These are phyloP conservation scores for Amanita rimosa DNA, from an alignment of 768 basidiomycete species.

Conservation along the genomic window DNA sequence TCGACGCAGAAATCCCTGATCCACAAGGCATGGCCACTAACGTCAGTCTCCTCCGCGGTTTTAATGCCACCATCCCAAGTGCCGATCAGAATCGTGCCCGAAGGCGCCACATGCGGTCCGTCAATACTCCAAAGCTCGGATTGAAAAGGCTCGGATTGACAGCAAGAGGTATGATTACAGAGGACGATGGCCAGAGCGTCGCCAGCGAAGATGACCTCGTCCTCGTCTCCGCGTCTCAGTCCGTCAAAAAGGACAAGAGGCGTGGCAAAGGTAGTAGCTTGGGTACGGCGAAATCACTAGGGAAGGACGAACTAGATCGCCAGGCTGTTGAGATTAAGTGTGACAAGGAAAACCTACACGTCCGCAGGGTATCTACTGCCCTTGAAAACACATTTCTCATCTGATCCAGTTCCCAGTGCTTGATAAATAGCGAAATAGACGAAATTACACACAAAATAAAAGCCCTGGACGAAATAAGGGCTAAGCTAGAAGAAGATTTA, in stretches of 20 bases:
- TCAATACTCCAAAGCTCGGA: conserved; percentile 66
- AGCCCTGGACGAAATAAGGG: conserved; percentile 68
- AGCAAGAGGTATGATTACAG: conserved; percentile 62
- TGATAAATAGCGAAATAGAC: conserved; percentile 77
- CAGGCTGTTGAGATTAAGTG: conserved; percentile 79
- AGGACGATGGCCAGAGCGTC: conserved; percentile 21
- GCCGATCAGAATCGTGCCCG: conserved; percentile 70
- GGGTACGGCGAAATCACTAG: conserved; percentile 58
- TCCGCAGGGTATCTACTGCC: conserved; percentile 59
- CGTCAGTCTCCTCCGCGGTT: conserved; percentile 80
- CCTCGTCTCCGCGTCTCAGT: conserved; percentile 35
- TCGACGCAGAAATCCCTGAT: conserved; percentile 63
- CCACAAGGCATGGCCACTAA: conserved; percentile 56
- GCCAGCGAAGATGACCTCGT: conserved; percentile 74
- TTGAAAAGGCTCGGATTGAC: conserved; percentile 71
- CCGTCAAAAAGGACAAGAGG: conserved; percentile 33
- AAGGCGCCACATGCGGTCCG: conserved; percentile 68
- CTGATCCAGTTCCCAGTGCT: conserved; percentile 38
- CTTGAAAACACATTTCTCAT: not conserved
- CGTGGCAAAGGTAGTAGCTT: conserved; percentile 61
- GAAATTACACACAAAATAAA: conserved; percentile 90
- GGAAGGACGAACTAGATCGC: conserved; percentile 72
- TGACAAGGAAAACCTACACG: conserved; percentile 90
- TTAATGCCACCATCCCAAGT: conserved; percentile 91
- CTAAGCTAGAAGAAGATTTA: conserved; percentile 72